A percentile compares a stretch with the other conserved stretches of the same genome.
Conservation (phyloP, 1,284 basidiomycete genomes). For the Ustilago nuda region DNA sequence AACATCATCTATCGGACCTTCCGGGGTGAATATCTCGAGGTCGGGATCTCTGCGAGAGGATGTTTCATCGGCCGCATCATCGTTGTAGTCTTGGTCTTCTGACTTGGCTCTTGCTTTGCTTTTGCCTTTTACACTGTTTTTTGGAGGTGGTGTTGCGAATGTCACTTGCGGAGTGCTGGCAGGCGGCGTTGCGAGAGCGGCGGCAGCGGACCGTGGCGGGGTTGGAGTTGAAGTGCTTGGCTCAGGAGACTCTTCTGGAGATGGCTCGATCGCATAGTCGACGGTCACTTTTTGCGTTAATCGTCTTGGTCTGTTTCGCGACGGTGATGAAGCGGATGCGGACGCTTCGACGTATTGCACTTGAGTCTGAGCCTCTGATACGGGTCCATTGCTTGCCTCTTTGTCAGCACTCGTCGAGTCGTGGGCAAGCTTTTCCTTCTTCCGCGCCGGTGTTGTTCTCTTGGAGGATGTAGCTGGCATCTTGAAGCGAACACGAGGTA, state of each 20-base stretch:
- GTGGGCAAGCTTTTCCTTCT: constrained; percentile 23
- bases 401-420: background rate
- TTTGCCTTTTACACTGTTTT: constrained; percentile 19
- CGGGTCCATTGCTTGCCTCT: background rate
- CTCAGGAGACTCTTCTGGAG: background rate
- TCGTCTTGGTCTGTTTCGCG: background rate
- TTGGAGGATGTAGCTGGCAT: constrained; percentile 24
- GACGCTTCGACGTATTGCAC: background rate
- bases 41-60: constrained; percentile 18
- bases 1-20: constrained; percentile 18
- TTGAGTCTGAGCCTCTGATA: background rate
- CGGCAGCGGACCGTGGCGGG: background rate
- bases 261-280: background rate
- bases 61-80: constrained; percentile 11
- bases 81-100: constrained; percentile 10
- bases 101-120: constrained; percentile 17
- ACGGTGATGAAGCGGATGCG: background rate
- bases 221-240: background rate
- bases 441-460: constrained; percentile 21
- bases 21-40: constrained; percentile 19
- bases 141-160: background rate
- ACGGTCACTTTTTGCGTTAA: background rate
- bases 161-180: background rate
- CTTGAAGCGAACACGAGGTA: background rate
- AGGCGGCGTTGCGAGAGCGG: background rate